Evolutionary conservation across 805 yeast species (phyloP).

Genomic region (Kuraishia ogatae): DNA sequence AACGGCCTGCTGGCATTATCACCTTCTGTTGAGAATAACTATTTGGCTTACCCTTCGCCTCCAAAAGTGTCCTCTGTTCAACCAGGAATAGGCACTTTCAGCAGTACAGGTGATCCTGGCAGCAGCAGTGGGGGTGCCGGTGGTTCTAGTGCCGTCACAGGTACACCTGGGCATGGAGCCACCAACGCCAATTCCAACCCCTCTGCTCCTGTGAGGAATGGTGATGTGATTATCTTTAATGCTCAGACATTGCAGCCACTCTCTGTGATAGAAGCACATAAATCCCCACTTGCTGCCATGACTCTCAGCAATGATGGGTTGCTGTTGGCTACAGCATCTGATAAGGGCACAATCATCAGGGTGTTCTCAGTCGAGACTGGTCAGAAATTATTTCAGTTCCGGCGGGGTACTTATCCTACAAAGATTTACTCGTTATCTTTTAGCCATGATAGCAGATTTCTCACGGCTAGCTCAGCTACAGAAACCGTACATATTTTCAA

Average conservation of each 20-base stretch:
- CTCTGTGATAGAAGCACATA: constrained; percentile 86
- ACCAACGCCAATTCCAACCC: neutral
- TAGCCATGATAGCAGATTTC: constrained; percentile 62
- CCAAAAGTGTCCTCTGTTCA: constrained; percentile 33
- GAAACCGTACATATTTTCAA: constrained; percentile 92
- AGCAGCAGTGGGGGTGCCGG: neutral
- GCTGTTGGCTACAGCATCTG: constrained; percentile 84
- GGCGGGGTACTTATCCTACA: constrained; percentile 88
- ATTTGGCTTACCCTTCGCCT: constrained; percentile 69
- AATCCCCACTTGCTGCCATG: constrained; percentile 64
- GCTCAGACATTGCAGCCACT: constrained; percentile 69
- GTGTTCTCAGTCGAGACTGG: constrained; percentile 76
- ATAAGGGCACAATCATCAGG: constrained; percentile 83
- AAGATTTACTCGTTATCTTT: constrained; percentile 75
- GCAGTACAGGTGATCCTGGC: neutral
- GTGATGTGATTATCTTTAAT: constrained; percentile 80
- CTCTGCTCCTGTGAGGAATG: constrained; percentile 29
- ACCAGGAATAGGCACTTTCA: neutral
- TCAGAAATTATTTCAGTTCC: constrained; percentile 61
- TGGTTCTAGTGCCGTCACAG: neutral
- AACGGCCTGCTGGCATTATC: constrained; percentile 59
- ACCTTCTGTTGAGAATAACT: constrained; percentile 38
- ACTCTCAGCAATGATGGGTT: constrained; percentile 71
- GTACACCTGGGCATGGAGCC: neutral
- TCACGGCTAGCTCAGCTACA: constrained; percentile 82